These are phyloP conservation scores for Fragilaria crotonensis DNA, from an alignment of 108 stramenopile genomes.

Conservation along the genomic window DNA sequence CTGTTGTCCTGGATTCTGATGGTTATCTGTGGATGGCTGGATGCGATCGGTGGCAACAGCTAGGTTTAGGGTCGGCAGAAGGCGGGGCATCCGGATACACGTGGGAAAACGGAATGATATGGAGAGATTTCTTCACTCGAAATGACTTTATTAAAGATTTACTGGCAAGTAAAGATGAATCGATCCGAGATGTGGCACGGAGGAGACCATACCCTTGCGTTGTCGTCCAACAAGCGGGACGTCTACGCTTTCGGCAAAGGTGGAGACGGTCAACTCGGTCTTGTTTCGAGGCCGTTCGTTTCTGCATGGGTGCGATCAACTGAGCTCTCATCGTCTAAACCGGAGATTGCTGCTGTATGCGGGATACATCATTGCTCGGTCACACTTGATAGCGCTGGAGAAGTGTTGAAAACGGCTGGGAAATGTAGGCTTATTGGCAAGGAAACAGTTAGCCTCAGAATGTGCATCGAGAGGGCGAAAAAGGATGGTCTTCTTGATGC, in stretches of 20 bases:
- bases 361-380: constrained; percentile 49
- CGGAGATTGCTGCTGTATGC: constrained; percentile 40
- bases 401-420: constrained; percentile 29
- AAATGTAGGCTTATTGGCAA: constrained; percentile 23
- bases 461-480: neutral
- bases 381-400: constrained; percentile 39
- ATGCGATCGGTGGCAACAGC: constrained; percentile 71
- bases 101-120: constrained; percentile 51
- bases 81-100: constrained; percentile 58
- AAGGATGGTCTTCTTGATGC: neutral
- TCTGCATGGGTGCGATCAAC: constrained; percentile 54
- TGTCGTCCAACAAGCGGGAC: constrained; percentile 40
- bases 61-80: constrained; percentile 50
- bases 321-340: constrained; percentile 21
- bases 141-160: too few relatives aligned
- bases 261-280: constrained; percentile 56
- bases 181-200: constrained; percentile 56
- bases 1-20: constrained; percentile 36
- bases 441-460: neutral
- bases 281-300: constrained; percentile 50
- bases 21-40: constrained; percentile 52
- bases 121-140: constrained; percentile 38
- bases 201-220: constrained; percentile 58
- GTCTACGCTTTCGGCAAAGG: constrained; percentile 59
- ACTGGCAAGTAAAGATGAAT: too few relatives aligned